phyloP scores from a whole-genome alignment of 306 rosid genomes.

The Sindora glabra region DNA sequence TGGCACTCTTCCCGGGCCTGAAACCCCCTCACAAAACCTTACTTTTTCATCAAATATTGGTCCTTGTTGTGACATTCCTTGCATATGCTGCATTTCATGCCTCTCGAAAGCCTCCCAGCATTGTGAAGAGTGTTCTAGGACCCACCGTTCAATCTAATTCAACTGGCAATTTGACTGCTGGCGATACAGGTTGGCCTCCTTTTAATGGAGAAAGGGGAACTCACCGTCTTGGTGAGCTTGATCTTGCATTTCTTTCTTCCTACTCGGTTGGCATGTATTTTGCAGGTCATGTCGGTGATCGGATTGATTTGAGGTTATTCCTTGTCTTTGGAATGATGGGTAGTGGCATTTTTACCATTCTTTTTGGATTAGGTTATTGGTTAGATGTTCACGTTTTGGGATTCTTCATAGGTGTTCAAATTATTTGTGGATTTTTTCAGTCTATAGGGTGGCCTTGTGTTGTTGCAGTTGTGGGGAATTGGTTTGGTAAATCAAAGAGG shows the following conservation, averaged over 20 bases:
- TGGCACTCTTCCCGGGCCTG: constrained; percentile 47
- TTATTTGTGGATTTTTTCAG: constrained; percentile 80
- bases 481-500: constrained; percentile 77
- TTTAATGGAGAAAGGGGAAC: constrained; percentile 66
- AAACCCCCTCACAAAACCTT: constrained; percentile 73
- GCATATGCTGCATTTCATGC: constrained; percentile 90
- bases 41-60: constrained; percentile 54
- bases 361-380: constrained; percentile 89
- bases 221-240: constrained; percentile 73
- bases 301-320: constrained; percentile 71
- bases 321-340: constrained; percentile 85
- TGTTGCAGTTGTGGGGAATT: constrained; percentile 79
- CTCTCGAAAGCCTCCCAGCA: constrained; percentile 84
- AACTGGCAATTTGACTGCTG: constrained; percentile 18
- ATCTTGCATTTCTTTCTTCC: constrained; percentile 72
- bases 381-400: constrained; percentile 62
- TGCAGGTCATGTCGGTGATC: constrained; percentile 78
- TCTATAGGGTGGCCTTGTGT: constrained; percentile 99
- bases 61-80: constrained; percentile 52
- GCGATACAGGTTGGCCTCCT: constrained; percentile 70
- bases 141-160: constrained; percentile 45
- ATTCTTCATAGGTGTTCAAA: constrained; percentile 63
- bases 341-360: constrained; percentile 64
- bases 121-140: constrained; percentile 86
- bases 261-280: constrained; percentile 82